Evolutionary conservation across 2,329 filamentous ascomycete species (phyloP), one percentile per base, ranked within the genome.

Genomic region (Didymosphaeria variabile): DNA sequence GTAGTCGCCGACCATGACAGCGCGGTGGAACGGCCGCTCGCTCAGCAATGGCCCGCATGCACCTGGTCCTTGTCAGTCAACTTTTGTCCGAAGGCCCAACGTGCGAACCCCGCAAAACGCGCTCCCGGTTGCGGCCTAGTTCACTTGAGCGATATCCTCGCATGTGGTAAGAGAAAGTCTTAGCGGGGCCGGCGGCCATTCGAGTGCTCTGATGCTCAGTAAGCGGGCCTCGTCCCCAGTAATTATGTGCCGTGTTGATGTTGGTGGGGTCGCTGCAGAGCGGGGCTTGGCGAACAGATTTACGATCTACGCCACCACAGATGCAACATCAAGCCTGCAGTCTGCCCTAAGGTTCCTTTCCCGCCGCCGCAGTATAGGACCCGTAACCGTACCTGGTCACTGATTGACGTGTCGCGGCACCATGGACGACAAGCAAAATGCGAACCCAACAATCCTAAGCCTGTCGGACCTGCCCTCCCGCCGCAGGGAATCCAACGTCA

Each of bases 401-500:
- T 40, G 34, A 44, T 51, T 34, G 42, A 50, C 45, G 26, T 19
- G 19, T 23, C 6, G 17, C 21, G 57, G 61, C 65, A 64, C 62
- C 63, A 80, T 80, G 78, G 78, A 83, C 69, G 78, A 81, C 74
- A 83, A 84, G 74, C 81, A 84, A 72, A 97, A 97, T 80, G 93
- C 91, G 66, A 98, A 99, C 82, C 95, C 95, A 57, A 96, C 92
- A 66, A 94, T 99, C 75, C 83, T 98, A 72, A 96, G 90, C 80
- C 87, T 89, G 55, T 92, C 92, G 46, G 92, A 98, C 80, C 88
- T 99, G 54, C 94, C 95, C 47, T 95, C 92, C 32, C 90, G 94
- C 66, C 85, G 87, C 67, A 83, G 85, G 63, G 75, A 77, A 58
- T 68, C 76, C 64, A 73, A 72, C 67, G 70, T 66, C 68, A 74